Conservation (phyloP, 352 stramenopile genomes). For the Phytophthora multivora region DNA sequence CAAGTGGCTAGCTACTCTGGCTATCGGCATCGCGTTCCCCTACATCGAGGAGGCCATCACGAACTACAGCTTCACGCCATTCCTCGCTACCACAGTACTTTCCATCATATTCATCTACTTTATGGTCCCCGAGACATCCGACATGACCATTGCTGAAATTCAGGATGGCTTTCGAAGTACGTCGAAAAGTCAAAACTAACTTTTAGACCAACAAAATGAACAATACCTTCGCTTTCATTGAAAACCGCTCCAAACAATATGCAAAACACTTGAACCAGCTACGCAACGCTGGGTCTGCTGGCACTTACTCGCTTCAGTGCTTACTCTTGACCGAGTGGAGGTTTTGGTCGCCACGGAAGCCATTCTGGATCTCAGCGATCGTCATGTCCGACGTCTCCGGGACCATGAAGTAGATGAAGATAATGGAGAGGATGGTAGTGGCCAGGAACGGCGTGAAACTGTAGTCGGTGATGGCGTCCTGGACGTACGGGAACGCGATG, state of each 20-base stretch:
- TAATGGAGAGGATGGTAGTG: constrained; percentile 34
- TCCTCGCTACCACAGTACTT: neutral
- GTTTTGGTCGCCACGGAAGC: constrained; percentile 31
- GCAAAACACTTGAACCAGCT: neutral
- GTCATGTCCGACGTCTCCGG: constrained; percentile 65
- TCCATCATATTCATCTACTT: neutral
- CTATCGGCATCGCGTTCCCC: neutral
- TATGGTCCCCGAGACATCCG: neutral
- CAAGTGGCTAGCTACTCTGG: neutral
- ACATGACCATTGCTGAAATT: neutral
- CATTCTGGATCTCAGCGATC: constrained; percentile 57
- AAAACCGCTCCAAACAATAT: neutral
- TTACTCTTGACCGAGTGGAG: constrained; percentile 26
- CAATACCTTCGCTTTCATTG: neutral
- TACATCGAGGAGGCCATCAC: neutral
- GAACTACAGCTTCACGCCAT: neutral
- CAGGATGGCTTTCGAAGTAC: neutral
- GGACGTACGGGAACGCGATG: constrained; percentile 57
- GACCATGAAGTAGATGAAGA: constrained; percentile 46
- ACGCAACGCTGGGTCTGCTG: neutral
- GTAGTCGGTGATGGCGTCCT: constrained; percentile 45
- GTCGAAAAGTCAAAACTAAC: neutral
- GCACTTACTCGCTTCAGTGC: constrained; percentile 6
- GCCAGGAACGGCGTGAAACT: constrained; percentile 55
- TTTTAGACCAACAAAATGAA: neutral